Evolutionary conservation across 176 grass and related monocot genomes (phyloP), one percentile per base, ranked within the genome.

Genomic region (Juncus inflexus): DNA sequence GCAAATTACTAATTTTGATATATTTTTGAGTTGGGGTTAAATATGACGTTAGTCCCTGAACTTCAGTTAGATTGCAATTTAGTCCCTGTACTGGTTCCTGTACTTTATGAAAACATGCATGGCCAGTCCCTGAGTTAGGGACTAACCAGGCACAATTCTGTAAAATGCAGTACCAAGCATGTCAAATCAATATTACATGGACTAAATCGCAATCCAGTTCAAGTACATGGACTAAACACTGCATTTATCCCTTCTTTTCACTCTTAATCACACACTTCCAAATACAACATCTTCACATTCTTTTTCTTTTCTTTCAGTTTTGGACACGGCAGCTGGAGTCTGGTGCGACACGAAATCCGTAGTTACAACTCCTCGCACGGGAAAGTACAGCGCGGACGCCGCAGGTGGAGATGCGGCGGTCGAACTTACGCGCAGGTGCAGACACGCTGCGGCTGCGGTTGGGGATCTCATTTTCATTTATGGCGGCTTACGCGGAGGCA

Each of bases 321-420:
- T 99, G 58, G 95, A 99, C 45, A 99, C 95, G 61, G 95, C 95
- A 80, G 95, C 95, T 69, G 95, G 95, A 66, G 95, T 99, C 47
- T 99, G 95, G 95, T 99, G 95, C 10, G 95, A 99, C 75, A 94
- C 76, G 54, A 91, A 83, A 52, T 86, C 87, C 12, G 92, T 96
- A 76, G 84, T 96, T 14, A 96, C 92, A 63, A 91, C 86, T 86
- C 87, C 92, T 47, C 90, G 92, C 51, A 96, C 77, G 40, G 92
- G 92, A 73, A 86, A 79, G 79, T 96, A 86, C 67, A 96, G 92
- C 67, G 84, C 78, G 5, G 92, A 96, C 86, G 92, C 92, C 49
- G 92, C 92, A 73, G 92, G 92, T 11, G 92, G 92, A 16, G 92
- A 96, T 77, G 87, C 92, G 59, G 66, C 84, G 65, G 92, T 91